phyloP scores from a whole-genome alignment of 2,329 filamentous ascomycete species.

The Cryphonectria nitschkei region DNA sequence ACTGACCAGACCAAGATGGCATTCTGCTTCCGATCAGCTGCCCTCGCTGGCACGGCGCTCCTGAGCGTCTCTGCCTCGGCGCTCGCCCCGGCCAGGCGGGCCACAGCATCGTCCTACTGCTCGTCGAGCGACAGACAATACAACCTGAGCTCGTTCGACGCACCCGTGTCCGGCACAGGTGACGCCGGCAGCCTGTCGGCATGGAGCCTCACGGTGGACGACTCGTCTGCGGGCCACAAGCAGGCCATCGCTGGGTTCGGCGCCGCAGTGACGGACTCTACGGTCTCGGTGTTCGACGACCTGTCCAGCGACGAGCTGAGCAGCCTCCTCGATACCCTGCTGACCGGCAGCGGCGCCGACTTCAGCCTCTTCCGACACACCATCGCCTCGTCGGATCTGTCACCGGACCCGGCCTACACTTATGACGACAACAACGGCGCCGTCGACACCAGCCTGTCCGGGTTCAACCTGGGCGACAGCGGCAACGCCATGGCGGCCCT shows the following conservation, averaged over 20 bases:
- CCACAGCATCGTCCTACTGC: constrained; percentile 37
- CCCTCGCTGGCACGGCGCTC: constrained; percentile 16
- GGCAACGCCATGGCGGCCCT: constrained; percentile 44
- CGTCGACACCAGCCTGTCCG: constrained; percentile 36
- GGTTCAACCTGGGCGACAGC: constrained; percentile 43
- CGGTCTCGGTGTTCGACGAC: constrained; percentile 43
- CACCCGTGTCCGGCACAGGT: constrained; percentile 41
- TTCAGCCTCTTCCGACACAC: constrained; percentile 47
- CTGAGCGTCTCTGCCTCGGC: constrained; percentile 22
- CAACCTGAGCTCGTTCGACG: constrained; percentile 40
- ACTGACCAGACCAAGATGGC: constrained; percentile 14
- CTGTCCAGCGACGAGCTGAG: constrained; percentile 37
- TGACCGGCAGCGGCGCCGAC: constrained; percentile 43
- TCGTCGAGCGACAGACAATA: constrained; percentile 44
- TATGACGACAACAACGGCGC: constrained; percentile 43
- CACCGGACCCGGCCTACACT: constrained; percentile 43
- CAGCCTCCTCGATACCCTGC: constrained; percentile 41
- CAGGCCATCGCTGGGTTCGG: constrained; percentile 47
- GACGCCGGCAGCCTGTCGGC: constrained; percentile 39
- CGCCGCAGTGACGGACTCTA: constrained; percentile 47
- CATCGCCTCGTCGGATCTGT: constrained; percentile 46
- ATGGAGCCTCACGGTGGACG: constrained; percentile 45
- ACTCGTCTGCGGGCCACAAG: constrained; percentile 43
- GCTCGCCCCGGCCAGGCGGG: constrained; percentile 24
- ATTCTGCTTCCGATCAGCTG: constrained; percentile 10